Base-by-base conservation (phyloP, 352 stramenopile species). In the Globisporangium lucens region DNA sequence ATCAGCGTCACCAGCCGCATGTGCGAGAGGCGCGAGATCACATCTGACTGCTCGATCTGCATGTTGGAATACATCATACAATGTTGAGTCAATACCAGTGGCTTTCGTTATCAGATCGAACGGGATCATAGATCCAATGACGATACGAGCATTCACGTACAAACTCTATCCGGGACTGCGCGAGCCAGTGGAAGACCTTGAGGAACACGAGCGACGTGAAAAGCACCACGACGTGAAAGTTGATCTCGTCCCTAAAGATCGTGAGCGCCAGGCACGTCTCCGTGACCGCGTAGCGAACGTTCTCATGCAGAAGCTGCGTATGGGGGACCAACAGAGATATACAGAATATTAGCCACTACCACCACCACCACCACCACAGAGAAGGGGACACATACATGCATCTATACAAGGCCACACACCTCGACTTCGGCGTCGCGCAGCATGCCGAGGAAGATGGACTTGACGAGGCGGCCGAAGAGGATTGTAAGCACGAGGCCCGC, bases 201-300 rank as follows among this genome's bases (percentile, higher is more conserved):
- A 91, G 75, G 68, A 99, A 95, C 52, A 99, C 88, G 27, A 99
- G 82, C 46, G 89, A 80, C 46, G 97, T 91, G 83, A 99, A 99
- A 15, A 99, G 74, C 60, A 93, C 85, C 36, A 98, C 89, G 38
- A 98, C 97, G n/a, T 89, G 77, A 46, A 98, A 91, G 61, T 91
- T 98, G 66, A 99, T 91, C 80, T 99, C 97, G 47, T 98, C 90
- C 24, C 97, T 91, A 82, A 99, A 99, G 61, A 99, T 98, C 46
- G 97, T 99, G 29, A 99, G 87, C n/a, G 98, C 97, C 29, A 99
- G 79, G 85, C 97, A 99, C 27, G 97, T 99, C 85, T 99, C 98
- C 6, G 97, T 99, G 65, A 99, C 89, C 41, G 98, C 93, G 77
- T 99, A 99, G 38, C 97, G 94, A 49, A 98, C 93, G 75, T 98